A percentile compares a stretch with the other conserved stretches of the same genome.
Evolutionary conservation across 306 rosid genomes (phyloP).

Genomic region (Cicer pinnatifidum): DNA sequence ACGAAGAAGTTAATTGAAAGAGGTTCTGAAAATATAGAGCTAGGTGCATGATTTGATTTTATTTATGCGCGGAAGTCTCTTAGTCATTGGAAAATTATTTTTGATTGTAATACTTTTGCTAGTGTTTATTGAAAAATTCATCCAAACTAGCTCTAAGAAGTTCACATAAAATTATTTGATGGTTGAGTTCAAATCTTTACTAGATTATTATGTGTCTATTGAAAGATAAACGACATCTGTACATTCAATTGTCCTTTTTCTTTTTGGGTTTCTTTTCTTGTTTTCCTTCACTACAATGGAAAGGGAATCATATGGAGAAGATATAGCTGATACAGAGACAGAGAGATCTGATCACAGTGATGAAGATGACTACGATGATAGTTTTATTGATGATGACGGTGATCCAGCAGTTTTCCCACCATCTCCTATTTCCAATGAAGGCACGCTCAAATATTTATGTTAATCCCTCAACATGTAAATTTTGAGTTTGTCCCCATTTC

Average conservation of each 20-base stretch:
- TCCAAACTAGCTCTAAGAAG: slow-evolving; percentile 21
- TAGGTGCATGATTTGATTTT: not conserved
- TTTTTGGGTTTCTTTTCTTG: slow-evolving; percentile 23
- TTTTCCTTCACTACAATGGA: slow-evolving; percentile 52
- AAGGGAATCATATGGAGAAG: slow-evolving; percentile 89
- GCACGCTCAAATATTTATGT: slow-evolving; percentile 41
- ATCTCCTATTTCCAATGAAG: slow-evolving; percentile 59
- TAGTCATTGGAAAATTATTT: not conserved
- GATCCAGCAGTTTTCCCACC: slow-evolving; percentile 53
- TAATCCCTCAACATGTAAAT: slow-evolving; percentile 3
- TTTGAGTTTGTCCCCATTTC: slow-evolving; percentile 30
- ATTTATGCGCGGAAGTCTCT: not conserved
- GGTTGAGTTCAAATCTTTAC: slow-evolving; percentile 5
- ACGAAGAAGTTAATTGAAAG: not conserved
- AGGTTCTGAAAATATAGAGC: not conserved
- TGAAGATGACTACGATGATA: slow-evolving; percentile 74
- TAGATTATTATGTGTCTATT: slow-evolving; percentile 19
- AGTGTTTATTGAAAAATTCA: slow-evolving; percentile 17
- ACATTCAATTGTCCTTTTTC: not conserved
- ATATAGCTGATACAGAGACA: slow-evolving; percentile 80
- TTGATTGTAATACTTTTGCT: not conserved
- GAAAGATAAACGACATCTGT: not conserved
- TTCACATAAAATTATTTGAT: not conserved
- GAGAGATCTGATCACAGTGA: slow-evolving; percentile 61
- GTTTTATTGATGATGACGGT: slow-evolving; percentile 74